Evolutionary conservation across 345 rosid genomes (phyloP), one percentile per base, ranked within the genome.

Genomic region (Acer saccharum): DNA sequence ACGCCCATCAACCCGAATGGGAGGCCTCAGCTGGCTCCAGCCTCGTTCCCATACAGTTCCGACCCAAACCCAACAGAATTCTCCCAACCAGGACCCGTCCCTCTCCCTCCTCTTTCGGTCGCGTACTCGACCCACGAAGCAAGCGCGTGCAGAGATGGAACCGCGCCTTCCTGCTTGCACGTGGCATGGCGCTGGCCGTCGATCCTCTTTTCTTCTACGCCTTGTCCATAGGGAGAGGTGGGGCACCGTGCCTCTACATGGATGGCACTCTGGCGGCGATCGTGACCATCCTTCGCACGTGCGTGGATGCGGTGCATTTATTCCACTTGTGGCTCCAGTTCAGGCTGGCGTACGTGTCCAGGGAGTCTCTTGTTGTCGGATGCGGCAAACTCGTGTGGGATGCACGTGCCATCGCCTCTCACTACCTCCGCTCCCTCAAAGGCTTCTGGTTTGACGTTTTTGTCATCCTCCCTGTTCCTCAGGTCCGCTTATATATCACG

Each of bases 11-110:
- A 71, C 98, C 94, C n/a, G 90, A 93, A 86, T 95, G 96, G 98
- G 96, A 91, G 65, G 99, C 99, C 75, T 92, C 92, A 4, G 98
- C 98, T 10, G 99, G 99, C 6, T 90, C 99, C 21, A 93, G 92
- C 23, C 85, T 95, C 1, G 97, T 95, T 23, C 97, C 99, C 25
- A 93, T 95, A 82, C 93, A 88, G 23, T 78, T 55, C 73, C 83
- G 88, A 13, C 10, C 80, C 10, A 35, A 68, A 16, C 13, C 64
- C 10, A 77, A 77, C 43, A 76, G 68, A 23, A 16, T 41, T n/a
- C 69, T 79, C 32, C 3, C n/a, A 41, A 16, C 27, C 76, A 79
- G 35, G 0, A 70, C 58, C 79, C 57, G 3, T 5, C 74, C 54
- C 68, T 73, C 63, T 13, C 81, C 32, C 46, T 76, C 58, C 10